Evolutionary conservation across 306 rosid species (phyloP).

Genomic region (Prunus mongolica): DNA sequence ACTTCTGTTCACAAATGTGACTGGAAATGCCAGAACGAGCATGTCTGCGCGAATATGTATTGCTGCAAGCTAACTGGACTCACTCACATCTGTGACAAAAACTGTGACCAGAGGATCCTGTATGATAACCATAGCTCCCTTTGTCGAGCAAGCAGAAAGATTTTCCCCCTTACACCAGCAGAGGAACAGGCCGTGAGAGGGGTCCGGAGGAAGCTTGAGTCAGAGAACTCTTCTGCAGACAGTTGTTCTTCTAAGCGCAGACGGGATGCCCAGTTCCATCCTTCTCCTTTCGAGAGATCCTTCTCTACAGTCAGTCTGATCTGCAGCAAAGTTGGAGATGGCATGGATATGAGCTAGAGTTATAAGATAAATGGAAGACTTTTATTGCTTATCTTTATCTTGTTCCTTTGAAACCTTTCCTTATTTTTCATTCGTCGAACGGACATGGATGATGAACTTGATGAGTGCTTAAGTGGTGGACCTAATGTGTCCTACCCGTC

Average conservation of each 20-base stretch:
- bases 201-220: conserved; percentile 75
- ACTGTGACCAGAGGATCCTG: conserved; percentile 92
- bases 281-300: conserved; percentile 89
- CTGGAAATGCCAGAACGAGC: conserved; percentile 94
- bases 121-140: conserved; percentile 95
- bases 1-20: conserved; percentile 80
- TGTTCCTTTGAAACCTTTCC: conserved; percentile 32
- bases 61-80: conserved; percentile 90
- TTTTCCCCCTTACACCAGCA: conserved; percentile 54
- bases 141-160: conserved; percentile 76
- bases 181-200: conserved; percentile 90
- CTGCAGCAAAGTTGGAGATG: conserved; percentile 88
- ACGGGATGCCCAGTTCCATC: conserved; percentile 65
- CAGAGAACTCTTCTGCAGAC: conserved; percentile 48
- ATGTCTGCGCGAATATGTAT: conserved; percentile 87
- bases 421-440: conserved; percentile 31
- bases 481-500: conserved; percentile 46
- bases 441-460: conserved; percentile 47
- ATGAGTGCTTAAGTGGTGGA: conserved; percentile 54
- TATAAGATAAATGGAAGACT: conserved; percentile 36
- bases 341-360: conserved; percentile 83
- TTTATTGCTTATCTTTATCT: conserved; percentile 34
- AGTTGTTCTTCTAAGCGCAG: conserved; percentile 74
- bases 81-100: conserved; percentile 98
- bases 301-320: conserved; percentile 75